Percentiles rank a stretch among this genome's conserved stretches.
Conservation (phyloP, 331 rosid species). For the Acacia concinna region DNA sequence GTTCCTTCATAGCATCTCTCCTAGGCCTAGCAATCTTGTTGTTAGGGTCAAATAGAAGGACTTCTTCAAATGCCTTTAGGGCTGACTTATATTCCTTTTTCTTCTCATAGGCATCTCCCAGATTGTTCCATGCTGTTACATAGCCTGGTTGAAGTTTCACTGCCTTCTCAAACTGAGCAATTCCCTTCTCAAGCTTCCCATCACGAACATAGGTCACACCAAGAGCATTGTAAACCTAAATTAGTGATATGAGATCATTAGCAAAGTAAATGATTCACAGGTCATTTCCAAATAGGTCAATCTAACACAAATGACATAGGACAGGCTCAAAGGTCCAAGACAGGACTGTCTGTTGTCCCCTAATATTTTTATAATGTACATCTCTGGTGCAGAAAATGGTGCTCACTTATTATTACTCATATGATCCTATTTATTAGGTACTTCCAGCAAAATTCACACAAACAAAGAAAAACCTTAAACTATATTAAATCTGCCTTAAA, state of each 20-base stretch:
- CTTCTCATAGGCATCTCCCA: slow-evolving; percentile 88
- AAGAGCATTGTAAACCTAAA: slow-evolving; percentile 87
- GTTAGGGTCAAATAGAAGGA: slow-evolving; percentile 88
- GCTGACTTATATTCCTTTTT: slow-evolving; percentile 74
- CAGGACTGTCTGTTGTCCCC: background rate
- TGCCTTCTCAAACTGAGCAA: slow-evolving; percentile 77
- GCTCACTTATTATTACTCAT: background rate
- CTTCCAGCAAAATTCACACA: too few relatives aligned
- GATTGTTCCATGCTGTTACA: slow-evolving; percentile 97
- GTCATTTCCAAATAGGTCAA: background rate
- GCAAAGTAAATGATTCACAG: slow-evolving; percentile 9
- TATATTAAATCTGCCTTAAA: too few relatives aligned
- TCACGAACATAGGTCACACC: slow-evolving; percentile 88
- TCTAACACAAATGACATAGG: background rate
- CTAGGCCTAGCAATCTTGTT: slow-evolving; percentile 86
- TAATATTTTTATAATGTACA: background rate
- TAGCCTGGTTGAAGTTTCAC: slow-evolving; percentile 95
- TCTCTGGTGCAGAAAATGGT: background rate
- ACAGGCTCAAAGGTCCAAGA: background rate
- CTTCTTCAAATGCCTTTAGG: slow-evolving; percentile 93
- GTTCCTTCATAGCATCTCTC: slow-evolving; percentile 68
- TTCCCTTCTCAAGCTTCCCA: slow-evolving; percentile 82
- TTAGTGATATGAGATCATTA: slow-evolving; percentile 7
- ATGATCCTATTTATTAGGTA: too few relatives aligned
- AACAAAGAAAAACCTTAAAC: too few relatives aligned